Percentiles rank a stretch among this genome's conserved stretches.
phyloP scores from a whole-genome alignment of 768 basidiomycete genomes.

The Suillus sp. region DNA sequence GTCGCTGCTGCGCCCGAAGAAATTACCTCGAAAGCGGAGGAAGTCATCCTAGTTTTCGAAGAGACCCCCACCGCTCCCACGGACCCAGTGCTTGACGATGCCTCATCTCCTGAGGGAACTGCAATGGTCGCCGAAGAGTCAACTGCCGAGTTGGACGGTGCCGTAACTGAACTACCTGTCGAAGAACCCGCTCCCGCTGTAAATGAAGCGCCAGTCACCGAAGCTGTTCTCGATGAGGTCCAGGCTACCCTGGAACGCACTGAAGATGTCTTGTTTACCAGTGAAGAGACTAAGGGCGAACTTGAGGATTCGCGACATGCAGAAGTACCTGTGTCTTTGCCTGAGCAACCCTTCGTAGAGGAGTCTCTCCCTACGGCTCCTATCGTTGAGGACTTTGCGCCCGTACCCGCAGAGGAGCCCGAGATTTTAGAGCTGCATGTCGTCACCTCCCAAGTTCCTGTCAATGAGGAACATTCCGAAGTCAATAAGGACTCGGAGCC shows the following conservation, averaged over 20 bases:
- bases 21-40: neutral
- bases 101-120: neutral
- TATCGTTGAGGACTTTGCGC: neutral
- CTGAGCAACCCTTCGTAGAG: neutral
- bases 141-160: neutral
- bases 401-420: conserved; percentile 6
- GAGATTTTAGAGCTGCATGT: conserved; percentile 3
- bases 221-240: neutral
- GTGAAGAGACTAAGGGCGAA: neutral
- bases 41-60: neutral
- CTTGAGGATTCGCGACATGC: neutral
- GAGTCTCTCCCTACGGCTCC: neutral
- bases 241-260: neutral
- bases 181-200: conserved; percentile 1
- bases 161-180: neutral
- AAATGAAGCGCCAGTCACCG: neutral
- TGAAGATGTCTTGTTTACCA: neutral
- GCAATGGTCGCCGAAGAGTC: neutral
- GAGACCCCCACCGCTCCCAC: neutral
- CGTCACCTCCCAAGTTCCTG: neutral
- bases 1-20: neutral
- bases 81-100: neutral
- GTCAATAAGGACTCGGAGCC: neutral
- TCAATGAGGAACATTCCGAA: neutral
- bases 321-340: neutral